Conservation (phyloP, 2,329 filamentous ascomycete species). For the Cadophora sp. region DNA sequence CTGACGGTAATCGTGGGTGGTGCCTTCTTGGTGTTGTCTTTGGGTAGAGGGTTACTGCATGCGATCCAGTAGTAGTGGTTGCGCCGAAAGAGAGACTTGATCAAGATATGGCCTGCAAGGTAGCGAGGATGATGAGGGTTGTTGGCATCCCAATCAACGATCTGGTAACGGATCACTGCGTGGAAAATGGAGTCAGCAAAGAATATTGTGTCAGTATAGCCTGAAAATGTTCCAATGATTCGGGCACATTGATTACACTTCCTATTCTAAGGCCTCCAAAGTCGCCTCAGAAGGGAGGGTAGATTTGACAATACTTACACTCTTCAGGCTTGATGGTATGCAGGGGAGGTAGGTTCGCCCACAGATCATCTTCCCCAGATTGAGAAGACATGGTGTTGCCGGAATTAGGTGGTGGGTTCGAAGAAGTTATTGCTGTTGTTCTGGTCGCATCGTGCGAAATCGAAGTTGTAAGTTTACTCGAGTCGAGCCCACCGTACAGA, state of each 20-base stretch:
- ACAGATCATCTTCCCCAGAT: not conserved
- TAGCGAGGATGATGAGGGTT: slow-evolving; percentile 15
- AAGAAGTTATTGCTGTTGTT: not conserved
- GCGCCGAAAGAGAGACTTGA: not conserved
- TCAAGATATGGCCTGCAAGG: not conserved
- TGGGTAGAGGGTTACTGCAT: slow-evolving; percentile 13
- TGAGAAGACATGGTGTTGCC: not conserved
- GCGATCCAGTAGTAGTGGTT: slow-evolving; percentile 15
- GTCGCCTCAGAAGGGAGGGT: not conserved
- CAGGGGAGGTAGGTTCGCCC: not conserved
- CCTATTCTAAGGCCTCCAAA: too few relatives aligned
- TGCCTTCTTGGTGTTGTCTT: not conserved
- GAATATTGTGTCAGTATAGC: not conserved
- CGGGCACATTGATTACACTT: not conserved
- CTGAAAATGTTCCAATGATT: not conserved
- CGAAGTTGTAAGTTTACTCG: not conserved
- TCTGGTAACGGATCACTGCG: not conserved
- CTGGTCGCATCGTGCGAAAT: not conserved
- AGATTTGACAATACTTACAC: not conserved
- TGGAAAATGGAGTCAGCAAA: not conserved
- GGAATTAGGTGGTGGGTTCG: not conserved
- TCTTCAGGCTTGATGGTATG: slow-evolving; percentile 8
- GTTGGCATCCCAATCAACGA: not conserved
- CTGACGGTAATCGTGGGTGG: not conserved
- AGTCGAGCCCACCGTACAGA: not conserved